phyloP scores from a whole-genome alignment of 1,284 basidiomycete species.

The Ceratobasidium papillatum region DNA sequence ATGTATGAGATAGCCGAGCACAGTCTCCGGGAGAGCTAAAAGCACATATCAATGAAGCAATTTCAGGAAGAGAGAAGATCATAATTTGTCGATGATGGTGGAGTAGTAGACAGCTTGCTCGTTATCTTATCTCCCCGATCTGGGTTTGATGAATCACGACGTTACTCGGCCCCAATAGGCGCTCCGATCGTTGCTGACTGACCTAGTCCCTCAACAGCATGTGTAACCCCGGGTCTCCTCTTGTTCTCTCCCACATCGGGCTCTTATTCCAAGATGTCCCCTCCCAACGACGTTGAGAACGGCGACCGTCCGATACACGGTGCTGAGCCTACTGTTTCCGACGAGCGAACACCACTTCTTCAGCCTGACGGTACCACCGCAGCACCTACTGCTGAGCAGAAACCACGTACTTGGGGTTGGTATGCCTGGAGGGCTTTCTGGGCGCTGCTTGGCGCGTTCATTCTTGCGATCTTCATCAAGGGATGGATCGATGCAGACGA shows the following conservation, averaged over 20 bases:
- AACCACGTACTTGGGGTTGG: slow-evolving; percentile 24
- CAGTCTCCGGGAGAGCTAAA: neutral
- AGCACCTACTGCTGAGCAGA: neutral
- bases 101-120: neutral
- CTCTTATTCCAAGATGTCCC: neutral
- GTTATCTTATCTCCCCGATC: slow-evolving; percentile 1
- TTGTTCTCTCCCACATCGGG: slow-evolving; percentile 8
- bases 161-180: neutral
- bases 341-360: slow-evolving; percentile 18
- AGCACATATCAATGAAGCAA: neutral
- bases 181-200: slow-evolving; percentile 15
- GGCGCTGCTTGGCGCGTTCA: slow-evolving; percentile 12
- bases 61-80: neutral
- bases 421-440: slow-evolving; percentile 38
- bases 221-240: neutral
- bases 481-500: slow-evolving; percentile 73
- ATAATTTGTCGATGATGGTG: neutral
- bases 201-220: neutral
- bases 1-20: neutral
- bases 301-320: neutral
- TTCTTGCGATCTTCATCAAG: slow-evolving; percentile 61
- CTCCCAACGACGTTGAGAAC: slow-evolving; percentile 19
- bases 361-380: neutral
- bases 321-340: neutral
- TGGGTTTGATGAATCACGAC: neutral